Evolutionary conservation across 805 yeast species (phyloP).

Genomic region (Tetrapisispora iriomotensis): DNA sequence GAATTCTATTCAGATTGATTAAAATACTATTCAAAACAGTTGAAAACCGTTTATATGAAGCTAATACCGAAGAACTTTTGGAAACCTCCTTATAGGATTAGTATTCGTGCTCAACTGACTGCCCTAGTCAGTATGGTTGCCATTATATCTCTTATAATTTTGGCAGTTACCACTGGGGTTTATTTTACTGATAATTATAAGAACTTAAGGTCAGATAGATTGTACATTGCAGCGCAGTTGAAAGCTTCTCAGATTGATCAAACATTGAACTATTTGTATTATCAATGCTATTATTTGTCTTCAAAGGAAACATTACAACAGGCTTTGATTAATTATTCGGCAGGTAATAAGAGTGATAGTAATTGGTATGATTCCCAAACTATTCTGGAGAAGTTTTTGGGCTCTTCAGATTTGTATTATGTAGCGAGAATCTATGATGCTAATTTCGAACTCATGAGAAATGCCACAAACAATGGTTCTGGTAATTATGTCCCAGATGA

Average conservation of each 20-base stretch:
- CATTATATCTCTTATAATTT: conserved; percentile 54
- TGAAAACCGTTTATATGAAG: not conserved
- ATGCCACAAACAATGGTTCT: conserved; percentile 34
- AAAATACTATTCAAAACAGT: not conserved
- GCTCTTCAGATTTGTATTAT: conserved; percentile 52
- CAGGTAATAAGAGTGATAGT: conserved; percentile 55
- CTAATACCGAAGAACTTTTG: not conserved
- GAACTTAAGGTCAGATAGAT: conserved; percentile 54
- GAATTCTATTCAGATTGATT: too few relatives aligned
- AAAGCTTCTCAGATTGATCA: conserved; percentile 75
- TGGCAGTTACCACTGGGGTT: conserved; percentile 68
- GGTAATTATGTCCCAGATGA: conserved; percentile 26
- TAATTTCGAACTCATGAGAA: conserved; percentile 38
- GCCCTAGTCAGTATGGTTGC: conserved; percentile 62
- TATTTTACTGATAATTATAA: conserved; percentile 59
- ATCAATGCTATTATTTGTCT: conserved; percentile 58
- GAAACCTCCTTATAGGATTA: conserved; percentile 39
- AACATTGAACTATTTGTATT: conserved; percentile 49
- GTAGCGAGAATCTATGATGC: conserved; percentile 62
- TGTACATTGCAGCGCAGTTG: conserved; percentile 69
- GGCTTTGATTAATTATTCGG: conserved; percentile 52
- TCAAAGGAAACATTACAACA: conserved; percentile 50
- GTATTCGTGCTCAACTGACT: conserved; percentile 69
- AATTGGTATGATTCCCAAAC: conserved; percentile 39
- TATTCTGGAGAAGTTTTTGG: conserved; percentile 50